Base-by-base conservation (phyloP, 2,329 filamentous ascomycete genomes). In the Aspergillus sp. region DNA sequence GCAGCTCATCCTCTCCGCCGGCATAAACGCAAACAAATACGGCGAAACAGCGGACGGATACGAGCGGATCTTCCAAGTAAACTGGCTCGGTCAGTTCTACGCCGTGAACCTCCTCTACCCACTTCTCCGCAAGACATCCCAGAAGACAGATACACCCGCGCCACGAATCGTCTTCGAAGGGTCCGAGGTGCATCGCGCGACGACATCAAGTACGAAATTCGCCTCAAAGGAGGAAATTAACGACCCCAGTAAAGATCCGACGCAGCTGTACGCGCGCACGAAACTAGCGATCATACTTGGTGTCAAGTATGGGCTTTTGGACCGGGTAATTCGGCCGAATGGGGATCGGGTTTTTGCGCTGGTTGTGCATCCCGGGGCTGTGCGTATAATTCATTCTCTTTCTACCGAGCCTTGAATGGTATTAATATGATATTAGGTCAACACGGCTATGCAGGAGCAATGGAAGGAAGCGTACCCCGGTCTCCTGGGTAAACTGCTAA, bases 381-480 rank as follows among this genome's bases (percentile, higher is more conserved):
- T 47, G 37, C 8, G 51, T 55, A 40, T 14, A 6, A 0, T 12
- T 17, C 33, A 21, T 15, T 8, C 21, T 35, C 40, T 47, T 43
- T 23, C 14, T 23, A 4, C 37, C 14, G 17, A 9, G n/a, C 31
- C 12, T 23, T 49, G 2, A 39, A 19, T 6, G n/a, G 21, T 9
- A 35, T 11, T 31, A 7, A 27, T 3, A 27, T 27, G 2, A 9
- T 5, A 15, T 14, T 14, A 78, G 77, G 77, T 79, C 21, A 79
- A 76, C 7, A 79, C 77, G 0, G 69, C 70, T 3, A 79, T 79
- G 72, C 76, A 79, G 52, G 68, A 79, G 52, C 76, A 80, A 56
- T 80, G 76, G 76, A 79, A 79, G 57, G 75, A 77, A 15, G 76
- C 77, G 0, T 79, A 79, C 45, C 77, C 77, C 0, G 76, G 76